Evolutionary conservation across 208 protist species (phyloP).

Genomic region (Acanthamoeba lenticulata): DNA sequence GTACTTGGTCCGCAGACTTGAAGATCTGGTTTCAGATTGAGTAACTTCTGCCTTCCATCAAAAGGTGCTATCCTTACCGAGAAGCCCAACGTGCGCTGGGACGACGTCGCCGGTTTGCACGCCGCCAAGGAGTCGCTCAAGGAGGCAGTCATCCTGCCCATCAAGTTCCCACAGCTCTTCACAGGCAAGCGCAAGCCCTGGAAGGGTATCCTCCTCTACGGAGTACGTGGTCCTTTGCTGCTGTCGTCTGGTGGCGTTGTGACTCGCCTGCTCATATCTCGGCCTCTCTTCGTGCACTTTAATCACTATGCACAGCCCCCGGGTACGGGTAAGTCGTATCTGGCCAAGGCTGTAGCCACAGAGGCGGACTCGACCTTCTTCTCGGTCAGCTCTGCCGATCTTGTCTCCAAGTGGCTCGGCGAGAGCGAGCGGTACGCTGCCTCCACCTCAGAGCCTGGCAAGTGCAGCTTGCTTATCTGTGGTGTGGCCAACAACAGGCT

Average conservation of each 20-base stretch:
- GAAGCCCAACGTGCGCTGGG: conserved; percentile 95
- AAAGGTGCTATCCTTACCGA: conserved; percentile 90
- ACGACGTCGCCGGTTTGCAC: conserved; percentile 95
- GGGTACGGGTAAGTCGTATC: conserved; percentile 94
- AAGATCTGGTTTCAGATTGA: too few species aligned
- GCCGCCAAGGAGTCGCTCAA: conserved; percentile 95
- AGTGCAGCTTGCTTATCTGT: not conserved
- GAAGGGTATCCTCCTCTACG: conserved; percentile 94
- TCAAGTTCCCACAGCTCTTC: conserved; percentile 97
- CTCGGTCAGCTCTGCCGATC: conserved; percentile 95
- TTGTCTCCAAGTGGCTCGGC: conserved; percentile 98
- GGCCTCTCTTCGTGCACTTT: too few species aligned
- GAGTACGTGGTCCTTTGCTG: conserved; percentile 75
- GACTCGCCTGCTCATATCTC: conserved; percentile 4
- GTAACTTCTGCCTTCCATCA: not conserved
- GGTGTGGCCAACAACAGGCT: conserved; percentile 82
- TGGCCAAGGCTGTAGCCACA: conserved; percentile 93
- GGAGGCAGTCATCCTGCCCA: conserved; percentile 97
- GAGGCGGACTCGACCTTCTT: conserved; percentile 97
- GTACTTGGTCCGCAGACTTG: not conserved
- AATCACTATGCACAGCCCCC: conserved; percentile 89
- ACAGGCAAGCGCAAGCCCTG: conserved; percentile 91
- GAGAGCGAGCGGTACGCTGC: conserved; percentile 93
- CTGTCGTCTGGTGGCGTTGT: not conserved
- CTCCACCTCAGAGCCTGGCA: not conserved